Conservation (phyloP, 257 asterid species). For the Penstemon newberryi region DNA sequence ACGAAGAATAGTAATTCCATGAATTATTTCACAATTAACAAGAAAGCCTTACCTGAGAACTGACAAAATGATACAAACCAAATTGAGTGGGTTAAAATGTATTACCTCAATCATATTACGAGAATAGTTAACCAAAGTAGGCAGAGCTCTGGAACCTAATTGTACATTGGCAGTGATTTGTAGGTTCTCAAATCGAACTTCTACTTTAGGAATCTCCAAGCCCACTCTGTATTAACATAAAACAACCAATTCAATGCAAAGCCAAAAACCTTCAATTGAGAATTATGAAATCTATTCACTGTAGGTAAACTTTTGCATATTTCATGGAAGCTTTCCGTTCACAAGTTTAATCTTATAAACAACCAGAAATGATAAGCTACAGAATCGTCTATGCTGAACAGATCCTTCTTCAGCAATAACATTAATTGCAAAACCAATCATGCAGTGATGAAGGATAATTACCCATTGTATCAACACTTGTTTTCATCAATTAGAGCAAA, state of each 20-base stretch:
- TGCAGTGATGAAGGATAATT: no score
- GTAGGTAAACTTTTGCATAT: background rate
- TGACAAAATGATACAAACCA: background rate
- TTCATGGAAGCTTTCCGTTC: background rate
- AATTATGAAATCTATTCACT: background rate
- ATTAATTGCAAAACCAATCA: background rate
- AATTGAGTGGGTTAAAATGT: background rate
- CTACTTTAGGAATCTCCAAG: constrained; percentile 71
- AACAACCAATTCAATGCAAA: constrained; percentile 15
- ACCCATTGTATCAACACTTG: background rate
- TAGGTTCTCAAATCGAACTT: constrained; percentile 74
- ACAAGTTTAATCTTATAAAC: background rate
- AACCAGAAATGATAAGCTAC: background rate
- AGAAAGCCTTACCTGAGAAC: background rate
- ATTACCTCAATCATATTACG: constrained; percentile 72
- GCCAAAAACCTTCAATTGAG: background rate
- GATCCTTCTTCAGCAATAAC: constrained; percentile 6
- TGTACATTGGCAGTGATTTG: constrained; percentile 63
- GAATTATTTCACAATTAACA: background rate
- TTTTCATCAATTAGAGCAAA: background rate
- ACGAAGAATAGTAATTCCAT: background rate
- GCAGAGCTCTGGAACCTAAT: constrained; percentile 85
- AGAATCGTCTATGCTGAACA: background rate
- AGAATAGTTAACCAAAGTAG: constrained; percentile 64
- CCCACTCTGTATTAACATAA: constrained; percentile 46